Base-by-base conservation (phyloP, 129 eudicot genomes). In the Apium graveolens region DNA sequence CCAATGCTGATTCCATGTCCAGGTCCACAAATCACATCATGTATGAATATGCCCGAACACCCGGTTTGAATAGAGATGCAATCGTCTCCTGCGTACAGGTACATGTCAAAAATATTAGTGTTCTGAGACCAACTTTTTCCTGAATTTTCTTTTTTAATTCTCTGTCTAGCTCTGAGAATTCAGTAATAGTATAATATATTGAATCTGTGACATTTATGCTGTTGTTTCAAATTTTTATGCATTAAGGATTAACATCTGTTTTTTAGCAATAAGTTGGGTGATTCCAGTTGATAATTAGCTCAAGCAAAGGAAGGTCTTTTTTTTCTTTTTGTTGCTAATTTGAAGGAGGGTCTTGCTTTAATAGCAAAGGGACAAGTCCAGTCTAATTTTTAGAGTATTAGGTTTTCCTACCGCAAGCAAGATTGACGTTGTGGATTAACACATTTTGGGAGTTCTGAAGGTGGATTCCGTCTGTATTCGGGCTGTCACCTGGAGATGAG, bases 1-100 rank as follows among this genome's bases (percentile, higher is more conserved):
- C 98, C 98, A 44, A 94, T 94, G 78, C 98, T 94, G 69, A 94
- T 94, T 41, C 98, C 98, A 82, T 94, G 98, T 71, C 98, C 98
- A 3, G 98, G 98, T 76, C 98, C 98, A 71, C 98, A 94, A 80
- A 88, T 91, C 14, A 94, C 86, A 51, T 89, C 85, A 78, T 88
- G 97, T 82, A 94, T 78, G 83, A 91, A 89, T 69, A 94, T 84
- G 66, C 92, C 87, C 53, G 96, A 86, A 84, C 97, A 91, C 75
- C 98, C 98, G 1, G 98, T 91, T 80, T 94, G 98, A 85, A 94
- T 91, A 34, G 97, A 94, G 38, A 94, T 80, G 71, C 98, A 94
- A 70, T 94, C 98, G 82, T 94, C 98, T 60, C 98, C 98, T 94
- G 89, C 83, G 86, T 24, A 60, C 68, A 60, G 68, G 68, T 60